Evolutionary conservation across 495 filamentous ascomycete species (phyloP), one percentile per base, ranked within the genome.

Genomic region (Neurospora africana): DNA sequence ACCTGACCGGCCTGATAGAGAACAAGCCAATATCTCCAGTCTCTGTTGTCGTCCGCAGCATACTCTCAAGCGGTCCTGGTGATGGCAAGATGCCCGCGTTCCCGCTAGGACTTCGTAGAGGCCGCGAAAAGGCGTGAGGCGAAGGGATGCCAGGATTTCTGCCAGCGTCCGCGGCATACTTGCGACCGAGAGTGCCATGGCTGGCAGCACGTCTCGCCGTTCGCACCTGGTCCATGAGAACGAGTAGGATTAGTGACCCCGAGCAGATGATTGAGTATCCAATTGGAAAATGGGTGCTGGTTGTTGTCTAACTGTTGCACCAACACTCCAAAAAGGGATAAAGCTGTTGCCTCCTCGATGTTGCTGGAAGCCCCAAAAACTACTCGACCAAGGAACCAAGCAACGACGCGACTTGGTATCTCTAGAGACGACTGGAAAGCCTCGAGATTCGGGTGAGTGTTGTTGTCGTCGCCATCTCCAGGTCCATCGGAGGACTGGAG

Each of bases 21-120:
- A 91, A 88, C 67, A 86, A 79, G 9, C 87, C 89, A 68, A 92
- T 87, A 70, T 91, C 88, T 19, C 90, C 91, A 1, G 87, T 87
- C 79, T 92, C 91, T 0, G 90, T 92, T 0, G 85, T 89, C 10
- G 86, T 91, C 77, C 86, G 91, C 53, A 92, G 85, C 90, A 92
- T 91, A 77, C 87, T 86, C 73, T 86, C 82, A 30, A 85, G 71
- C 8, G 84, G 82, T 0, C 81, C 83, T n/a, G 82, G 84, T 0
- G 83, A 84, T 39, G 77, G 75, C 13, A 84, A 73, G 65, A 83
- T 74, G 23, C 79, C 78, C 1, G 75, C 69, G 47, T 81, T 81
- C 68, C 82, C 80, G 30, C 81, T 81, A 11, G 81, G 75, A 58
- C 75, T 80, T 43, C 80, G 78, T 15, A 83, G 79, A 5, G 82